Evolutionary conservation across 2,329 filamentous ascomycete species (phyloP), one percentile per base, ranked within the genome.

Genomic region (Beauveria pseudobassiana): DNA sequence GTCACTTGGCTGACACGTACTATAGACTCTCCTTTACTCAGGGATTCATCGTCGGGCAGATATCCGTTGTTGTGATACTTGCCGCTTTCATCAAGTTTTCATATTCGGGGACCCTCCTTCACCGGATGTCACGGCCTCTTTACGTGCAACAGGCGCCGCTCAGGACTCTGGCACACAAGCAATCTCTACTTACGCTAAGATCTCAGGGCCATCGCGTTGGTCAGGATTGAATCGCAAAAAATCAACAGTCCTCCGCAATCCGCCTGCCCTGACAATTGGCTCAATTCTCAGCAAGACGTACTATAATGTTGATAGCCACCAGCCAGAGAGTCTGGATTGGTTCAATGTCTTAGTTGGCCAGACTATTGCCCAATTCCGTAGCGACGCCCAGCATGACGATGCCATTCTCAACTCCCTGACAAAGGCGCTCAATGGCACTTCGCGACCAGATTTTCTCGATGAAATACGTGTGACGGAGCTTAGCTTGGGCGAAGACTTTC

Each of bases 21-120:
- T 48, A 69, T 70, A 93, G 91, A 46, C 80, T 95, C 67, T 95
- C 91, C 42, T 98, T 98, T 74, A 96, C 91, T 0, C 91, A 96
- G 73, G 95, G 95, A 30, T 88, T 99, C 68, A 86, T 99, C 54
- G 82, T 98, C 38, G 95, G 95, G 55, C 95, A 99, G 75, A 82
- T 99, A 57, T 96, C 92, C 2, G 90, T 99, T 51, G 90, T 96
- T 16, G 79, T 98, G 26, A 82, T 99, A 45, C 86, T 99, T 64
- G 93, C 92, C 66, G 91, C 89, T 67, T 98, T 99, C 77, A 98
- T 99, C 76, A 96, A 96, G 74, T 99, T 97, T 99, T 99, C 83
- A 98, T 99, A 71, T 98, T 99, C 72, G 95, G 95, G 68, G 95
- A 98, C 72, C 87, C 91, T 5, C 91, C 92, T 1, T 91, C 90